phyloP scores from a whole-genome alignment of 2,329 filamentous ascomycete species.

The Cladosporium sp. region DNA sequence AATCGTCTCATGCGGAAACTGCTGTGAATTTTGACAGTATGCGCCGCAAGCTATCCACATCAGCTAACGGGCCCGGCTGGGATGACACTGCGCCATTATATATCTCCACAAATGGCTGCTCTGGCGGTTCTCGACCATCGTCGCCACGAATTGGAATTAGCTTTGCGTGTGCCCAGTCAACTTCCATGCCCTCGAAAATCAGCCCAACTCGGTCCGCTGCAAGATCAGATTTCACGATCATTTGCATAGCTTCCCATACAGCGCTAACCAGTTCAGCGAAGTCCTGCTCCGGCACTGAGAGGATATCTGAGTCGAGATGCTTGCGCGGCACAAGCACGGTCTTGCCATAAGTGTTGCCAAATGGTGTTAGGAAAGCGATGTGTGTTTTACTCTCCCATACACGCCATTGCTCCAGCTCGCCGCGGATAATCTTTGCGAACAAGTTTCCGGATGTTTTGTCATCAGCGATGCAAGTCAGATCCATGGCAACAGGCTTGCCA shows the following conservation, averaged over 20 bases:
- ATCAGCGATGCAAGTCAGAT: not conserved
- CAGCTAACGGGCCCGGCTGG: not conserved
- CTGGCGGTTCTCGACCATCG: not conserved
- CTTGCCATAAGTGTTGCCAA: constrained; percentile 1
- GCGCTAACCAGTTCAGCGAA: not conserved
- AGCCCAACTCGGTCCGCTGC: not conserved
- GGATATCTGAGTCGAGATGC: not conserved
- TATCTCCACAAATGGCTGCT: constrained; percentile 1
- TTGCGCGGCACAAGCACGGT: constrained; percentile 5
- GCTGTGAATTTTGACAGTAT: constrained; percentile 14
- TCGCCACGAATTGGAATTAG: not conserved
- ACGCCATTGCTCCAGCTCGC: constrained; percentile 6
- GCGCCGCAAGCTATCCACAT: constrained; percentile 12
- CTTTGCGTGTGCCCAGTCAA: constrained; percentile 10
- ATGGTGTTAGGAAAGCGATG: constrained; percentile 6
- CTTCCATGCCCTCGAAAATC: constrained; percentile 12
- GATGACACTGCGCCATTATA: constrained; percentile 3
- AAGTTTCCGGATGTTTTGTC: not conserved
- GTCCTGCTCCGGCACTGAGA: not conserved
- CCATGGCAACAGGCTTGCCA: not conserved
- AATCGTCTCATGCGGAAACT: not conserved
- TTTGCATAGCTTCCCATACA: constrained; percentile 1
- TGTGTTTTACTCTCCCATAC: not conserved
- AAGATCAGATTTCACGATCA: not conserved
- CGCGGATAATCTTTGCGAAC: constrained; percentile 6